A percentile compares a stretch with the other conserved stretches of the same genome.
These are phyloP conservation scores for Lophiostoma macrostomum DNA, from an alignment of 495 filamentous ascomycete species.

Conservation along the genomic window DNA sequence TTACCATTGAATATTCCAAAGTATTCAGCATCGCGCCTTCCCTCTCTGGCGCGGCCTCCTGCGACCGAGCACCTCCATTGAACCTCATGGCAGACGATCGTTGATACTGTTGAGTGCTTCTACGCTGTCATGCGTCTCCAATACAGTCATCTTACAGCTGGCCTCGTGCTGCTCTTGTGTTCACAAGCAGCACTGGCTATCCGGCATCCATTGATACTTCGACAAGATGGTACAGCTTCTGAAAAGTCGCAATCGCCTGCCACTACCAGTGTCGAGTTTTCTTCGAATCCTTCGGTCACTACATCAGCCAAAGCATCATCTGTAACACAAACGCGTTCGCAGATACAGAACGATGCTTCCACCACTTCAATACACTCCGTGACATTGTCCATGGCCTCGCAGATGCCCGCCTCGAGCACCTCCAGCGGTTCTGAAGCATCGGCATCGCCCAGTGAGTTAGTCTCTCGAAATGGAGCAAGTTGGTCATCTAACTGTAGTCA, in stretches of 20 bases:
- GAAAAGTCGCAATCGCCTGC: slow-evolving; percentile 2
- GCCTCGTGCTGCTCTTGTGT: slow-evolving; percentile 18
- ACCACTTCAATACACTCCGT: slow-evolving; percentile 1
- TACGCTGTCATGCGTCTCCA: slow-evolving; percentile 23
- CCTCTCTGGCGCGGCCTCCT: not conserved
- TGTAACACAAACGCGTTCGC: slow-evolving; percentile 3
- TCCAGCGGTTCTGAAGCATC: slow-evolving; percentile 3
- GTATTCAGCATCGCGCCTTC: slow-evolving; percentile 4
- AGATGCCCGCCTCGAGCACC: slow-evolving; percentile 5
- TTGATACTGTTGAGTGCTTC: not conserved
- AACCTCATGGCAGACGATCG: slow-evolving; percentile 22
- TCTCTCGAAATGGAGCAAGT: too few relatives aligned
- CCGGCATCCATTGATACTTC: slow-evolving; percentile 4
- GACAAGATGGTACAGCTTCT: slow-evolving; percentile 21
- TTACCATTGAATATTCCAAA: not conserved
- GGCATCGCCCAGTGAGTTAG: slow-evolving; percentile 13
- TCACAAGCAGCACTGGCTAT: slow-evolving; percentile 2
- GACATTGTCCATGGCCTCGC: not conserved
- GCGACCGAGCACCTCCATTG: not conserved
- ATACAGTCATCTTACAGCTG: slow-evolving; percentile 14
- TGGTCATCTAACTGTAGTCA: too few relatives aligned
- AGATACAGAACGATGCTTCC: not conserved
- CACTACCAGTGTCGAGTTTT: slow-evolving; percentile 1
- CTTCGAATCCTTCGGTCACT: not conserved
- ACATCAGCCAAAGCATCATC: slow-evolving; percentile 6